Base-by-base conservation (phyloP, 2,329 filamentous ascomycete genomes). In the Beauveria asiatica region DNA sequence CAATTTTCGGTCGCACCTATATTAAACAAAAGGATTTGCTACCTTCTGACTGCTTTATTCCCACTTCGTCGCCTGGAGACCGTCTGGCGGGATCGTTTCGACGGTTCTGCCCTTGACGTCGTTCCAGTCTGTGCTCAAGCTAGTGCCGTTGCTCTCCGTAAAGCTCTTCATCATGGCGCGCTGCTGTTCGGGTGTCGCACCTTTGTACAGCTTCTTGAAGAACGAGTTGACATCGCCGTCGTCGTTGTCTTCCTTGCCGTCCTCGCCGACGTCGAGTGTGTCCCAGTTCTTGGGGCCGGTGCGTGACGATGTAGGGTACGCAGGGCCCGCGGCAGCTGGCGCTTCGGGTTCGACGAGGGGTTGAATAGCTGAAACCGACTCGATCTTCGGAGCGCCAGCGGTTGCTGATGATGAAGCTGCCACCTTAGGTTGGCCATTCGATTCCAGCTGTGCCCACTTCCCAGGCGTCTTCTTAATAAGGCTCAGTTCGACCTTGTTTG, bases 161-260 rank as follows among this genome's bases (percentile, higher is more conserved):
- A 90, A 97, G 70, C 90, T 96, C 83, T 99, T 99, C 85, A 95
- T 90, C 94, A 99, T 99, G 9, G 94, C 94, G 2, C 92, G 85
- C 70, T 86, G 85, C 61, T 90, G 90, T 67, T 99, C 93, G 0
- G 87, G 84, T 53, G 88, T 85, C 0, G 90, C 86, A 41, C 78
- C 80, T 64, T 88, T 85, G 75, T 93, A 97, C 1, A 99, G 78
- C 68, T 88, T 86, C 79, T 95, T 94, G 80, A 99, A 99, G 76
- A 97, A 97, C 11, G 73, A 70, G 67, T 95, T 88, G 9, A 92
- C 85, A 30, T 88, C 83, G 62, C 82, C 80, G 13, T 81, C 75
- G 0, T 83, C 80, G 0, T 82, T 80, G 10, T 84, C 85, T 1
- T 84, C 79, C 1, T 82, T 80, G 0, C 78, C 78, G 3, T 52